These are phyloP conservation scores for Lactarius hengduanensis DNA, from an alignment of 768 basidiomycete species.

Conservation along the genomic window DNA sequence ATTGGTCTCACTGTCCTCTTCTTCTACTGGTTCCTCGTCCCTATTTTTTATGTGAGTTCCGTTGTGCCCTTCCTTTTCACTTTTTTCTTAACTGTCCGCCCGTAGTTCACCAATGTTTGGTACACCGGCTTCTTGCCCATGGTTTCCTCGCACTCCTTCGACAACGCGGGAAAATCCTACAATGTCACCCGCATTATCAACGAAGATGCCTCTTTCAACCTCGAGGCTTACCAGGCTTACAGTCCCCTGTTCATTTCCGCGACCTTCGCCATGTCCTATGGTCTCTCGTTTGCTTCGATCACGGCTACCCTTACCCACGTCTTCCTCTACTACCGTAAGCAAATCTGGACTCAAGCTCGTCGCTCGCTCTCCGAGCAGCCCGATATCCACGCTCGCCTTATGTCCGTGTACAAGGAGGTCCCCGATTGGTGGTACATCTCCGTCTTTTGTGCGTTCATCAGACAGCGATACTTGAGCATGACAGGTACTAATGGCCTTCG, in stretches of 20 bases:
- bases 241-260: slow-evolving; percentile 61
- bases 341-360: slow-evolving; percentile 69
- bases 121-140: slow-evolving; percentile 42
- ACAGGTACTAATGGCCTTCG: neutral
- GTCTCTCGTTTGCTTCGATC: slow-evolving; percentile 77
- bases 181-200: slow-evolving; percentile 58
- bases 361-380: slow-evolving; percentile 75
- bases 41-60: slow-evolving; percentile 48
- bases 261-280: slow-evolving; percentile 76
- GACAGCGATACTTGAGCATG: neutral
- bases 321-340: slow-evolving; percentile 71
- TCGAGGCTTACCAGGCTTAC: slow-evolving; percentile 53
- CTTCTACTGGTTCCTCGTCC: slow-evolving; percentile 69
- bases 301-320: slow-evolving; percentile 74
- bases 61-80: neutral
- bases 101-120: slow-evolving; percentile 54
- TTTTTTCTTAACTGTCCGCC: neutral
- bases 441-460: slow-evolving; percentile 47
- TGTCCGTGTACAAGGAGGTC: slow-evolving; percentile 72
- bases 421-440: slow-evolving; percentile 84
- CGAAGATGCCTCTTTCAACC: slow-evolving; percentile 52
- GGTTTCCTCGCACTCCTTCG: slow-evolving; percentile 62
- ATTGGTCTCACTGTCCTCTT: slow-evolving; percentile 59
- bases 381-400: slow-evolving; percentile 81
- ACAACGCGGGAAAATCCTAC: slow-evolving; percentile 58